Conservation (phyloP, 1,284 basidiomycete species). For the Malassezia arunalokei region DNA sequence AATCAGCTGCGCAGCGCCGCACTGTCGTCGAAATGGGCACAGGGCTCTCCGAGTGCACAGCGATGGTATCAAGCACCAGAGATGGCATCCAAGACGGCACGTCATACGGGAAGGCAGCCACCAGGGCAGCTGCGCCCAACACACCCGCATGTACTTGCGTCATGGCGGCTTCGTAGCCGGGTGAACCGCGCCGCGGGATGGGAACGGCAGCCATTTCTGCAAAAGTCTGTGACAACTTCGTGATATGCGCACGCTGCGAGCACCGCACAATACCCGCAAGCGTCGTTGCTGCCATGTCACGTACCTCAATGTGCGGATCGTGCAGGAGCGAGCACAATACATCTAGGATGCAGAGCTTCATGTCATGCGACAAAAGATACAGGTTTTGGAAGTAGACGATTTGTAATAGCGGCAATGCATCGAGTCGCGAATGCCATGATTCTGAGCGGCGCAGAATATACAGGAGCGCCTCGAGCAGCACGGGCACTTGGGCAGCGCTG, state of each 20-base stretch:
- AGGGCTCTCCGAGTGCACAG: conserved; percentile 73
- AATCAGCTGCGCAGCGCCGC: conserved; percentile 72
- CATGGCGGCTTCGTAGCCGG: conserved; percentile 62
- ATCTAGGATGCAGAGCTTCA: conserved; percentile 27
- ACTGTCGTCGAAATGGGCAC: conserved; percentile 83
- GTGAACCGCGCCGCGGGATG: conserved; percentile 49
- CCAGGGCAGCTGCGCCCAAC: conserved; percentile 66
- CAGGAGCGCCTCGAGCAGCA: conserved; percentile 28
- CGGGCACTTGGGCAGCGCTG: conserved; percentile 20
- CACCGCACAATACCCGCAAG: conserved; percentile 81
- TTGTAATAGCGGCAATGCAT: conserved; percentile 38
- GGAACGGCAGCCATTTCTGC: conserved; percentile 49
- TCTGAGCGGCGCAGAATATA: conserved; percentile 23
- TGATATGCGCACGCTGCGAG: conserved; percentile 76
- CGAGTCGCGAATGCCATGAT: conserved; percentile 40
- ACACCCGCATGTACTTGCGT: conserved; percentile 75
- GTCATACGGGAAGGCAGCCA: conserved; percentile 71
- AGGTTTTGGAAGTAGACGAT: conserved; percentile 45
- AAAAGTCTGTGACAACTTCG: conserved; percentile 53
- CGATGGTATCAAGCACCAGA: conserved; percentile 55
- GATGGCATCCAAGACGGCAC: conserved; percentile 74
- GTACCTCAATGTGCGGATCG: conserved; percentile 40
- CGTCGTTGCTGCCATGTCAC: conserved; percentile 49
- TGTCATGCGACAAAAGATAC: conserved; percentile 25
- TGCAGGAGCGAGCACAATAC: conserved; percentile 30